Conservation (phyloP, 371 early-diverging fungal species). For the Mitosporidium daphniae region DNA sequence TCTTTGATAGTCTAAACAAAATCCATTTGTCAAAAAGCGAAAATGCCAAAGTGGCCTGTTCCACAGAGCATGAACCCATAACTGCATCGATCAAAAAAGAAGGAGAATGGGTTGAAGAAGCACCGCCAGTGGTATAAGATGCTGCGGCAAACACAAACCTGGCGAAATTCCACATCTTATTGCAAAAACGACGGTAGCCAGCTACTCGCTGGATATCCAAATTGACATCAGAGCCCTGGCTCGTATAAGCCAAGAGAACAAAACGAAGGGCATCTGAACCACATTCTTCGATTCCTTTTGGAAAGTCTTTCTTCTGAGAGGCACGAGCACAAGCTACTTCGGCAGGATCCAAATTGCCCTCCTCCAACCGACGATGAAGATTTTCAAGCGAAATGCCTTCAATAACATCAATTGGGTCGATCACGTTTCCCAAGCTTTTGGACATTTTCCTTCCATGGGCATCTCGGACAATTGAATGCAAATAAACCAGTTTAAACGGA, state of each 20-base stretch:
- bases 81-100: not conserved
- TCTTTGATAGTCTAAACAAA: slow-evolving; percentile 40
- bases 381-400: slow-evolving; percentile 41
- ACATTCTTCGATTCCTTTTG: slow-evolving; percentile 89
- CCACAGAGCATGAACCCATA: not conserved
- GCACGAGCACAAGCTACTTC: slow-evolving; percentile 34
- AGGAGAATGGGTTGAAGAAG: not conserved
- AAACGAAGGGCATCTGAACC: slow-evolving; percentile 97
- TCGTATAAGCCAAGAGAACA: slow-evolving; percentile 59
- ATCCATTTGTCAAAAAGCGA: slow-evolving; percentile 38
- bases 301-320: slow-evolving; percentile 48
- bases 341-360: slow-evolving; percentile 59
- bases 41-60: not conserved
- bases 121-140: not conserved
- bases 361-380: slow-evolving; percentile 29
- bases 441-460: slow-evolving; percentile 98
- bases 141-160: not conserved
- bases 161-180: slow-evolving; percentile 92
- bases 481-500: slow-evolving; percentile 56
- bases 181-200: slow-evolving; percentile 95
- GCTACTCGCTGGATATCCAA: slow-evolving; percentile 78
- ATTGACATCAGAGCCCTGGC: slow-evolving; percentile 59
- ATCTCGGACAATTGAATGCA: slow-evolving; percentile 97
- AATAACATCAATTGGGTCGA: slow-evolving; percentile 93
- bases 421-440: slow-evolving; percentile 90